Conservation (phyloP, 2,329 filamentous ascomycete genomes). For the Paramyrothecium roridum region DNA sequence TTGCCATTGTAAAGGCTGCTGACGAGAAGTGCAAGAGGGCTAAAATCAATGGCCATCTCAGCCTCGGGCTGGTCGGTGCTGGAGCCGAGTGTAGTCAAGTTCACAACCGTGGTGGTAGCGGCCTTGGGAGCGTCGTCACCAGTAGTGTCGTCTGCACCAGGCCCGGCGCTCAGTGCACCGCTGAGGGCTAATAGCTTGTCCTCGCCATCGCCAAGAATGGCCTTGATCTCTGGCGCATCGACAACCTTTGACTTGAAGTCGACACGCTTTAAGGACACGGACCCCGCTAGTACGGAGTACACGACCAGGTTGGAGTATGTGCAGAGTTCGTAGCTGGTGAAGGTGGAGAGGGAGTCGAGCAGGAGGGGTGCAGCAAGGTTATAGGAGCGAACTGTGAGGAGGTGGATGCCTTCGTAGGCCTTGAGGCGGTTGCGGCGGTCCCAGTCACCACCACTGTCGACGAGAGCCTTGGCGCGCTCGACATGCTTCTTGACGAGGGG, state of each 20-base stretch:
- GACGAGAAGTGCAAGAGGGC: slow-evolving; percentile 81
- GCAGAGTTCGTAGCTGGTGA: slow-evolving; percentile 98
- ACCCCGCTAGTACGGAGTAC: slow-evolving; percentile 92
- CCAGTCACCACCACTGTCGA: slow-evolving; percentile 97
- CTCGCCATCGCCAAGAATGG: slow-evolving; percentile 85
- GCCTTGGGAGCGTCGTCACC: slow-evolving; percentile 53
- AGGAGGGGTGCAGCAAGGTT: slow-evolving; percentile 85
- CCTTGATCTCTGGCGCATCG: slow-evolving; percentile 96
- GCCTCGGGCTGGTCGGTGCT: slow-evolving; percentile 70
- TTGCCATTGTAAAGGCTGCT: slow-evolving; percentile 89
- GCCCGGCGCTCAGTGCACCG: slow-evolving; percentile 77
- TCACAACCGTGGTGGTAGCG: slow-evolving; percentile 64
- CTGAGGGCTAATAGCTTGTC: slow-evolving; percentile 82
- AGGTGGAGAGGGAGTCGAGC: slow-evolving; percentile 95
- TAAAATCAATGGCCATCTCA: slow-evolving; percentile 85
- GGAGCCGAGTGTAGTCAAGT: slow-evolving; percentile 79
- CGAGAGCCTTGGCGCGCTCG: slow-evolving; percentile 82
- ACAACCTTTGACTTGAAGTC: slow-evolving; percentile 99
- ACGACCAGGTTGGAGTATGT: slow-evolving; percentile 92
- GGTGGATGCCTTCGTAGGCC: slow-evolving; percentile 93
- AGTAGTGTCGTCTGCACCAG: slow-evolving; percentile 76
- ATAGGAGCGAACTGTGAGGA: slow-evolving; percentile 90
- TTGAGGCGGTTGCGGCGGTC: slow-evolving; percentile 97
- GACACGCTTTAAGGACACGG: slow-evolving; percentile 89
- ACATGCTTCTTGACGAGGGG: slow-evolving; percentile 89